Evolutionary conservation across 1,139 yeast genomes (phyloP).

Genomic region (Candida anutae): DNA sequence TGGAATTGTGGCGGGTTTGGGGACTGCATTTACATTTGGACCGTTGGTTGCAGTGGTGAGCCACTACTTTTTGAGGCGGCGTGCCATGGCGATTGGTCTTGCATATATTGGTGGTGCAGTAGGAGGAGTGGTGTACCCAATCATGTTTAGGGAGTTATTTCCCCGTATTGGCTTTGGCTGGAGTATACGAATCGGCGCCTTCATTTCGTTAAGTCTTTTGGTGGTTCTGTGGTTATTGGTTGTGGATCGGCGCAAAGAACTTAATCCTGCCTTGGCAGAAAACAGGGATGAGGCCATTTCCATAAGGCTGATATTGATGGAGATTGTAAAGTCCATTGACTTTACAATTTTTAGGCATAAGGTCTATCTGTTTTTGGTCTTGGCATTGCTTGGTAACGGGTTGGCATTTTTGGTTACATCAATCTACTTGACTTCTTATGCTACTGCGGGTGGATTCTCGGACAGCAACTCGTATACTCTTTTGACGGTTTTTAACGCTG

Average conservation of each 20-base stretch:
- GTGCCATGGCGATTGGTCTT: constrained; percentile 19
- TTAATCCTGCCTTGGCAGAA: constrained; percentile 4
- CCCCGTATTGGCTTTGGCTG: constrained; percentile 22
- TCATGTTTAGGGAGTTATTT: constrained; percentile 15
- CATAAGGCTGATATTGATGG: constrained; percentile 5
- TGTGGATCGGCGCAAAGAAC: constrained; percentile 16
- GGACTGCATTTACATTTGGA: constrained; percentile 18
- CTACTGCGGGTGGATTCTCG: constrained; percentile 18
- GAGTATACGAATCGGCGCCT: constrained; percentile 20
- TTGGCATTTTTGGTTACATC: constrained; percentile 18
- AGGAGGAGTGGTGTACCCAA: constrained; percentile 23
- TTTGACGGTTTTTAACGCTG: constrained; percentile 20
- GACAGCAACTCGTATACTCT: constrained; percentile 16
- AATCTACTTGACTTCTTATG: constrained; percentile 22
- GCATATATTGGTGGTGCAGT: constrained; percentile 22
- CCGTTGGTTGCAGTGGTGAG: constrained; percentile 16
- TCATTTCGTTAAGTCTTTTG: constrained; percentile 13
- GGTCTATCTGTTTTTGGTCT: constrained; percentile 18
- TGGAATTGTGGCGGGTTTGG: constrained; percentile 16
- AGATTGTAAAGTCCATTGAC: constrained; percentile 19
- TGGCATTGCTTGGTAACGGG: constrained; percentile 25
- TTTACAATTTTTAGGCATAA: constrained; percentile 17
- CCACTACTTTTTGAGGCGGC: constrained; percentile 15
- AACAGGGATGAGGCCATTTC: not conserved
- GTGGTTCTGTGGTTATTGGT: constrained; percentile 11